Evolutionary conservation across 768 basidiomycete species (phyloP), one percentile per base, ranked within the genome.

Genomic region (Pulveroboletus sp.): DNA sequence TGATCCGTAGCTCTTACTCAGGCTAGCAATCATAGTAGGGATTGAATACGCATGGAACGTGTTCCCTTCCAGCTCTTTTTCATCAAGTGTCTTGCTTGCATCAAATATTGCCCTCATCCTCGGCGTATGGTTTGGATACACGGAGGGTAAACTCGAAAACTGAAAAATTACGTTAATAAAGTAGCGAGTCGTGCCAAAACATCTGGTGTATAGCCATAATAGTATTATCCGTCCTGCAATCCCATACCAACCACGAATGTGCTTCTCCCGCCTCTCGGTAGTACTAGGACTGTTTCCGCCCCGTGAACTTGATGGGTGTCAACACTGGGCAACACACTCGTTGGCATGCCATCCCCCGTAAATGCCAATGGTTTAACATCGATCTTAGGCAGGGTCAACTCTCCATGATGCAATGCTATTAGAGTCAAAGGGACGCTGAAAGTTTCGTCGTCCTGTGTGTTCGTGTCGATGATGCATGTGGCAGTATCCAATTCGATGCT

Each of bases 11-110:
- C n/a, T n/a, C n/a, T n/a, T n/a, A n/a, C n/a, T n/a, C 60, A 95
- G 92, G 59, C 57, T 91, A 19, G 57, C 63, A 2, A 57, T 93
- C 11, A 71, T 92, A 31, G 43, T 72, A 1, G 74, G 67, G 13
- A 81, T 93, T 43, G 91, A 95, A 65, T 92, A 85, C 62, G 81
- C 87, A 1, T 96, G 93, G 92, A 89, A 93, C 53, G 76, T 85
- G 0, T 93, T 82, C 60, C 93, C 93, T 3, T 89, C 91, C 1
- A 94, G 89, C 0, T 48, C 66, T 1, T 14, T 80, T 1, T 89
- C 86, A 1, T 92, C 90, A 5, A 68, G 59, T 10, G 43, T 81
- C 6, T 67, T 91, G 29, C 62, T 82, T 1, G 57, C 51, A 11
- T 77, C 78, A 23, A 81, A 92, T 62, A 44, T 65, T 5, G 48